These are phyloP conservation scores for Metarhizium rileyi DNA, from an alignment of 2,329 filamentous ascomycete species.

Conservation along the genomic window DNA sequence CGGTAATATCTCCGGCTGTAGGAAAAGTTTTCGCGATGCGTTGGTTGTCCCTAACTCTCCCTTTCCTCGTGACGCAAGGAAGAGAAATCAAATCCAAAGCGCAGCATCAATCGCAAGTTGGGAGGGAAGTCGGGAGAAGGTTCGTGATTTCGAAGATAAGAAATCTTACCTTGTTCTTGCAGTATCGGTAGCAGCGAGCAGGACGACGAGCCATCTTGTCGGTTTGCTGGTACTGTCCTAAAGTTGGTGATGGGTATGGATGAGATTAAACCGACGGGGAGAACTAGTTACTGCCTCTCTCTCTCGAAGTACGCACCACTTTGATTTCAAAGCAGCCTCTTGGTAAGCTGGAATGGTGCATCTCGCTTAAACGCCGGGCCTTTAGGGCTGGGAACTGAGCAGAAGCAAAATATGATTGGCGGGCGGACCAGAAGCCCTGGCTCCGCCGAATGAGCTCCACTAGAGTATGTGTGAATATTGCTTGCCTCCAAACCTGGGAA, in stretches of 20 bases:
- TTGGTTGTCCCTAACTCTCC: not conserved
- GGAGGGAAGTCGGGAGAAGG: not conserved
- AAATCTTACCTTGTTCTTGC: conserved; percentile 97
- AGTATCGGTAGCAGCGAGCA: conserved; percentile 99
- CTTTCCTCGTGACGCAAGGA: not conserved
- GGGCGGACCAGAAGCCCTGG: conserved; percentile 9
- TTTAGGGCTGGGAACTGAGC: conserved; percentile 26
- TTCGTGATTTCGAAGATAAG: conserved; percentile 4
- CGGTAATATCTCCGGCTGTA: not conserved
- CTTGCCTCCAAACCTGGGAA: not conserved
- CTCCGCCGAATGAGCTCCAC: conserved; percentile 6
- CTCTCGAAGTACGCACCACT: conserved; percentile 16
- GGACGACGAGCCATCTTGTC: conserved; percentile 98
- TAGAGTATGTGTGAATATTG: not conserved
- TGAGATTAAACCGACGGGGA: conserved; percentile 19
- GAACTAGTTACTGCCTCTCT: conserved; percentile 18
- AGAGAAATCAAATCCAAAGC: not conserved
- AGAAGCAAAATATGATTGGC: conserved; percentile 19
- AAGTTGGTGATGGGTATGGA: conserved; percentile 26
- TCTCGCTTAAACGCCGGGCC: conserved; percentile 27
- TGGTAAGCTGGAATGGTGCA: conserved; percentile 20
- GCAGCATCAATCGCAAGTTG: not conserved
- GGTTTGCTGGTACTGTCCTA: conserved; percentile 33
- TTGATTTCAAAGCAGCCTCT: conserved; percentile 47
- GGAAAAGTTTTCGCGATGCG: not conserved